Percentiles rank a stretch among this genome's conserved stretches.
Evolutionary conservation across 163 green algal genomes (phyloP).

Genomic region (Trebouxiophyceae sp.): DNA sequence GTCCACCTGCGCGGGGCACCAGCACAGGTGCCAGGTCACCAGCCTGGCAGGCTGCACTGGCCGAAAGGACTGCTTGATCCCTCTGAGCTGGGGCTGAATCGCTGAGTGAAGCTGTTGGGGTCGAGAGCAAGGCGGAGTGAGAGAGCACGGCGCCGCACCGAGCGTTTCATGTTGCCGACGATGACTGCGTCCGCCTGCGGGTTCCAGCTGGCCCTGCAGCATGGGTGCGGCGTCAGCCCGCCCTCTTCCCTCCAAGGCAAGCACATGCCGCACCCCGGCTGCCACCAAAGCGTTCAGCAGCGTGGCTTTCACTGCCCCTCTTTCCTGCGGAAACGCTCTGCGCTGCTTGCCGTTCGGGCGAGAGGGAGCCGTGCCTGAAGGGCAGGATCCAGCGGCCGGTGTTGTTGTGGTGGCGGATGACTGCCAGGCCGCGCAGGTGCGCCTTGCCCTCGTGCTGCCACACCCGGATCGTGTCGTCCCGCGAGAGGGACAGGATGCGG

Average conservation of each 20-base stretch:
- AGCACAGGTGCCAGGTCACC: not conserved
- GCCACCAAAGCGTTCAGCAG: too few relatives aligned
- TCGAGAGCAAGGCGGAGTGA: not conserved
- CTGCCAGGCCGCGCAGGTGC: conserved; percentile 10
- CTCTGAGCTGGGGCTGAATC: not conserved
- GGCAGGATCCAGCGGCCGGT: conserved; percentile 70
- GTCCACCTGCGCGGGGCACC: conserved; percentile 28
- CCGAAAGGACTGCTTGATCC: not conserved
- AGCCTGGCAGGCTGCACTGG: not conserved
- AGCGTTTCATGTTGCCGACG: conserved; percentile 58
- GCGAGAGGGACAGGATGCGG: conserved; percentile 52
- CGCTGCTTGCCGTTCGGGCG: too few relatives aligned
- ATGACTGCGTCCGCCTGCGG: conserved; percentile 32
- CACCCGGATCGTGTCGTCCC: conserved; percentile 63
- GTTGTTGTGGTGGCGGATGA: conserved; percentile 70
- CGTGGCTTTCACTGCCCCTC: too few relatives aligned
- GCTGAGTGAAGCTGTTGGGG: not conserved
- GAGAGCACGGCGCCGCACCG: conserved; percentile 3
- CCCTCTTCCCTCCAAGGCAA: too few relatives aligned
- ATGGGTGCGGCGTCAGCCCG: too few relatives aligned
- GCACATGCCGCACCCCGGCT: too few relatives aligned
- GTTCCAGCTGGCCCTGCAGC: conserved; percentile 38
- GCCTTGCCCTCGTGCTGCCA: conserved; percentile 31
- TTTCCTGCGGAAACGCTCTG: too few relatives aligned
- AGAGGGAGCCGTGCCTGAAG: too few relatives aligned